Evolutionary conservation across 129 eudicot genomes (phyloP), one percentile per base, ranked within the genome.

Genomic region (Deinandra increscens): DNA sequence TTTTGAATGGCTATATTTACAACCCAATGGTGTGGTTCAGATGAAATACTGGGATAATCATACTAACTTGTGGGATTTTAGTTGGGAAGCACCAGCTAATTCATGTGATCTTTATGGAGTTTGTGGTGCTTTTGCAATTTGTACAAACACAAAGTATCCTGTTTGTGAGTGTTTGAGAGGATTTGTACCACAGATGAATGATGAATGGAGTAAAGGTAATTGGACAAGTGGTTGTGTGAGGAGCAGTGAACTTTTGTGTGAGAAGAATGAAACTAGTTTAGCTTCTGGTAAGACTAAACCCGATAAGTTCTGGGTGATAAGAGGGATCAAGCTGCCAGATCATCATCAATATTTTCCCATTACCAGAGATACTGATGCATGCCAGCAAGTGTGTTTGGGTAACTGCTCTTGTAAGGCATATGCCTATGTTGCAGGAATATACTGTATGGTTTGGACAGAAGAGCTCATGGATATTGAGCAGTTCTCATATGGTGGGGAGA

Each of bases 401-500:
- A 85, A 72, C 74, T 81, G 84, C 65, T 79, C 86, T 14, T 85
- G 90, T 60, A 45, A 58, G 29, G 87, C 84, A 22, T 85, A 79
- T 79, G 71, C 84, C 3, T 67, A 54, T 38, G 77, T 68, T 64
- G 29, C 26, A 3, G 86, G 86, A 31, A 78, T 81, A 44, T 48
- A 82, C 14, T 85, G 86, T 66, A 66, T 81, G 90, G 54, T 55
- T 19, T 85, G 90, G 90, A 68, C 29, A 34, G 74, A 53, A 15
- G 80, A 72, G 10, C 71, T 81, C n/a, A 68, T 59, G 31, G 86
- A 85, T 69, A 74, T 76, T 18, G 67, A 70, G 61, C 50, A 54
- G 56, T 75, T 70, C 53, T 53, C 81, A 3, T 7, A 22, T 48
- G 66, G 74, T 49, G 86, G 81, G 53, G 41, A 75, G 44, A 78